Percentiles rank a stretch among this genome's conserved stretches.
Conservation (phyloP, 805 yeast species). For the Lipomyces spencermartinsiae region DNA sequence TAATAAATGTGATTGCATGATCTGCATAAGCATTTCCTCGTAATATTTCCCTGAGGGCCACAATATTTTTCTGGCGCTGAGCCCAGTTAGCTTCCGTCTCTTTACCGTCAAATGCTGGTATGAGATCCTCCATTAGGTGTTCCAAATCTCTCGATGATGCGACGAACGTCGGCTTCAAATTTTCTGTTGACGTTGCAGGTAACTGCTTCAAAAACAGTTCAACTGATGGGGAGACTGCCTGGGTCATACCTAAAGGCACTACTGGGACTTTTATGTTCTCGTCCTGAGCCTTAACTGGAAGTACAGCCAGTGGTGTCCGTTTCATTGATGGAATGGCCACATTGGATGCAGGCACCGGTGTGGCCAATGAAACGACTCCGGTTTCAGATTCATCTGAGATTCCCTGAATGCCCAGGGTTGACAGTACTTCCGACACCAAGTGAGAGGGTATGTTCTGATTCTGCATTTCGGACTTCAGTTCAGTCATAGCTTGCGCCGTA, state of each 20-base stretch:
- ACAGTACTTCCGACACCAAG: conserved; percentile 4
- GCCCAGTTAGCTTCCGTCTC: conserved; percentile 93
- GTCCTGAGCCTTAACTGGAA: conserved; percentile 18
- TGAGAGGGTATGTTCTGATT: conserved; percentile 17
- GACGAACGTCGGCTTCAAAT: conserved; percentile 47
- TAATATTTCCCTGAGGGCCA: conserved; percentile 62
- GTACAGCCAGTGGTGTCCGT: conserved; percentile 25
- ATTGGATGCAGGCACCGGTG: neutral
- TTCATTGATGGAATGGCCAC: conserved; percentile 7
- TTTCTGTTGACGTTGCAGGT: conserved; percentile 51
- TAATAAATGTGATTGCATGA: conserved; percentile 46
- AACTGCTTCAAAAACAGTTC: conserved; percentile 37
- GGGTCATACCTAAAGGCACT: neutral
- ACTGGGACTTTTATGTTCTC: conserved; percentile 18
- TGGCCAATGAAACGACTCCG: neutral
- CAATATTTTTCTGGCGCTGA: conserved; percentile 66
- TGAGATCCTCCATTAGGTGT: conserved; percentile 45
- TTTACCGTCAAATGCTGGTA: conserved; percentile 61
- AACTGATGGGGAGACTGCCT: conserved; percentile 5
- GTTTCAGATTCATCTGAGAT: neutral
- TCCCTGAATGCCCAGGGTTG: conserved; percentile 12
- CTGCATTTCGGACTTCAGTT: conserved; percentile 22
- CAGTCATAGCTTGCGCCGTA: conserved; percentile 16
- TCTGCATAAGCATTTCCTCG: conserved; percentile 60
- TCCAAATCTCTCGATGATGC: conserved; percentile 44